Conservation (phyloP, 164 flowering plant species). For the Berberis vulgaris region DNA sequence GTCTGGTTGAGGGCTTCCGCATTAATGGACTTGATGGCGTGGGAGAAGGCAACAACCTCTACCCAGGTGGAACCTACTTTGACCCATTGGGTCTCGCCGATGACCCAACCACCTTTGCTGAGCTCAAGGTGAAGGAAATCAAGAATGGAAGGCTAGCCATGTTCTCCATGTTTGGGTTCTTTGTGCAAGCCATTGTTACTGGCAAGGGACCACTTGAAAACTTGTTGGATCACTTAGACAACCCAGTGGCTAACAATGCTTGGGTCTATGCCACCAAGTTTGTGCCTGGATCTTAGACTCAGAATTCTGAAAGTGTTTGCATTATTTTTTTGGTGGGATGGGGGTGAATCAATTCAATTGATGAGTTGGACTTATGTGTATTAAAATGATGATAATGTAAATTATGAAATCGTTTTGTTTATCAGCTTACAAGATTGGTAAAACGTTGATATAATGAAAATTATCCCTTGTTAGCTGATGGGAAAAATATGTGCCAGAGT, state of each 20-base stretch:
- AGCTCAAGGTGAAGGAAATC: constrained; percentile 77
- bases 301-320: background rate
- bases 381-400: too few relatives aligned
- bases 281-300: constrained; percentile 53
- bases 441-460: too few relatives aligned
- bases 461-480: too few relatives aligned
- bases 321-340: too few relatives aligned
- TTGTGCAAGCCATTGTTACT: constrained; percentile 67
- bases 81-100: constrained; percentile 75
- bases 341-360: too few relatives aligned
- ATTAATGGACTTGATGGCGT: constrained; percentile 62
- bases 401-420: too few relatives aligned
- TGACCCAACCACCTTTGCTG: constrained; percentile 62
- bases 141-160: constrained; percentile 73
- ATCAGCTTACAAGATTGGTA: too few relatives aligned
- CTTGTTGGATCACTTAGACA: constrained; percentile 61
- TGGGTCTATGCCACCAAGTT: constrained; percentile 82
- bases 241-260: constrained; percentile 76
- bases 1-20: constrained; percentile 64
- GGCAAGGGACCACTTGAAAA: constrained; percentile 73
- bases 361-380: background rate
- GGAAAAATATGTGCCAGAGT: too few relatives aligned
- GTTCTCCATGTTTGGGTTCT: constrained; percentile 86
- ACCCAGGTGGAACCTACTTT: constrained; percentile 74
- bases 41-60: constrained; percentile 63